Percentiles rank a stretch among this genome's conserved stretches.
phyloP scores from a whole-genome alignment of 495 filamentous ascomycete genomes.

The Entonaema liquescens region DNA sequence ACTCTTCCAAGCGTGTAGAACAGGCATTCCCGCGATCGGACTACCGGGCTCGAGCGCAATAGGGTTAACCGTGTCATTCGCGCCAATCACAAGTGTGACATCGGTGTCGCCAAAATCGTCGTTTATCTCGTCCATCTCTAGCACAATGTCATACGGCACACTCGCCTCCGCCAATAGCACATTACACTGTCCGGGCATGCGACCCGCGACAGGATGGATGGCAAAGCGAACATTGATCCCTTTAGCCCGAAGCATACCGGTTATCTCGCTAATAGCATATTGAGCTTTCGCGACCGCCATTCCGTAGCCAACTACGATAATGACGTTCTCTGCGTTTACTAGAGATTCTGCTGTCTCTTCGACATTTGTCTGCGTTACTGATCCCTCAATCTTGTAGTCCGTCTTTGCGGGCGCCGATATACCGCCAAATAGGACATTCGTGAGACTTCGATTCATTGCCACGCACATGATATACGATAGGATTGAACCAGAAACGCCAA shows the following conservation, averaged over 20 bases:
- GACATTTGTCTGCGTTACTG: slow-evolving; percentile 73
- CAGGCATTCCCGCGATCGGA: slow-evolving; percentile 85
- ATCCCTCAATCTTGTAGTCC: slow-evolving; percentile 77
- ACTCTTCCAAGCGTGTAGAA: slow-evolving; percentile 87
- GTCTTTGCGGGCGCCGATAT: slow-evolving; percentile 66
- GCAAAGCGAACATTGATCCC: slow-evolving; percentile 84
- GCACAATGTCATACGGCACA: slow-evolving; percentile 84
- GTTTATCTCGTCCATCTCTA: slow-evolving; percentile 93
- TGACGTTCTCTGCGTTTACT: slow-evolving; percentile 74
- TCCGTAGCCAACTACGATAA: slow-evolving; percentile 85
- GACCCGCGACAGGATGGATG: slow-evolving; percentile 82
- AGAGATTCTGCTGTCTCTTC: slow-evolving; percentile 79
- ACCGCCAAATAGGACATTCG: slow-evolving; percentile 84
- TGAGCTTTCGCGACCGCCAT: slow-evolving; percentile 91
- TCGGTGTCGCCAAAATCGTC: slow-evolving; percentile 84
- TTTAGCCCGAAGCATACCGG: slow-evolving; percentile 70
- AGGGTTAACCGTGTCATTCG: slow-evolving; percentile 87
- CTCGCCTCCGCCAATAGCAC: slow-evolving; percentile 82
- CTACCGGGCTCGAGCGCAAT: slow-evolving; percentile 81
- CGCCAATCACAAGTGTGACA: slow-evolving; percentile 84
- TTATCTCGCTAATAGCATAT: slow-evolving; percentile 83
- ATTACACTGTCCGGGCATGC: slow-evolving; percentile 90
- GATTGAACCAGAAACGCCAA: slow-evolving; percentile 83
- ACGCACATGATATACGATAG: slow-evolving; percentile 84
- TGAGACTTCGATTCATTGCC: slow-evolving; percentile 83